Evolutionary conservation across 2,329 filamentous ascomycete genomes (phyloP).

Genomic region (Pseudopyrenochaeta lycopersici): DNA sequence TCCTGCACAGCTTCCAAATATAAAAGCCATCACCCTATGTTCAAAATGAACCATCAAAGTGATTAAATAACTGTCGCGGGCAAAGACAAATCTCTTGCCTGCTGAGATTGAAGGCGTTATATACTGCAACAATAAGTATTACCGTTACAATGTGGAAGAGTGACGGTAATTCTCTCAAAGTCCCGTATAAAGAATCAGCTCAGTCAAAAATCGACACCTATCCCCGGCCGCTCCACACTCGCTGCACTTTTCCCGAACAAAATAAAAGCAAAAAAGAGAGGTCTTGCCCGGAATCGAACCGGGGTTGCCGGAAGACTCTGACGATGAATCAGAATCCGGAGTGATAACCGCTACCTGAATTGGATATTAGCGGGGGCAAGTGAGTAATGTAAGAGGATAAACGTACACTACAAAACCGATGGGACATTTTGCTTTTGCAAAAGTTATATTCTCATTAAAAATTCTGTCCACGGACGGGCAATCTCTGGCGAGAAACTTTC

Average conservation of each 20-base stretch:
- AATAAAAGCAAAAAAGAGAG: slow-evolving; percentile 5
- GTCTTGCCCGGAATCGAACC: slow-evolving; percentile 36
- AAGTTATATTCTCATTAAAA: neutral
- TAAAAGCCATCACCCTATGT: no score
- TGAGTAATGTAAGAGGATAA: neutral
- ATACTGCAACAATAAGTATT: no score
- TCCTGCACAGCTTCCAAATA: no score
- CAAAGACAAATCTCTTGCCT: no score
- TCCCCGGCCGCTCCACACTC: no score
- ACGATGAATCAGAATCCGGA: slow-evolving; percentile 34
- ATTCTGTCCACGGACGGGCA: no score
- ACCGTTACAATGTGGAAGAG: no score
- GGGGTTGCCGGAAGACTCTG: slow-evolving; percentile 36
- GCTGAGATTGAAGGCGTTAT: no score
- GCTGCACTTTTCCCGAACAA: neutral
- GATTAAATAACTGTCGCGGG: no score
- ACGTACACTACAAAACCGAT: slow-evolving; percentile 28
- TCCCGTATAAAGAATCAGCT: neutral
- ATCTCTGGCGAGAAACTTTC: no score
- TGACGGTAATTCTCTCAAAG: no score
- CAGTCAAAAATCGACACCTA: neutral
- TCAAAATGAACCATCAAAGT: no score
- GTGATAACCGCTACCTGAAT: slow-evolving; percentile 35
- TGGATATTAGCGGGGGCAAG: slow-evolving; percentile 16
- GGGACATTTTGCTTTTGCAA: neutral